A percentile compares a stretch with the other conserved stretches of the same genome.
phyloP scores from a whole-genome alignment of 768 basidiomycete genomes.

The Butyriboletus loyo region DNA sequence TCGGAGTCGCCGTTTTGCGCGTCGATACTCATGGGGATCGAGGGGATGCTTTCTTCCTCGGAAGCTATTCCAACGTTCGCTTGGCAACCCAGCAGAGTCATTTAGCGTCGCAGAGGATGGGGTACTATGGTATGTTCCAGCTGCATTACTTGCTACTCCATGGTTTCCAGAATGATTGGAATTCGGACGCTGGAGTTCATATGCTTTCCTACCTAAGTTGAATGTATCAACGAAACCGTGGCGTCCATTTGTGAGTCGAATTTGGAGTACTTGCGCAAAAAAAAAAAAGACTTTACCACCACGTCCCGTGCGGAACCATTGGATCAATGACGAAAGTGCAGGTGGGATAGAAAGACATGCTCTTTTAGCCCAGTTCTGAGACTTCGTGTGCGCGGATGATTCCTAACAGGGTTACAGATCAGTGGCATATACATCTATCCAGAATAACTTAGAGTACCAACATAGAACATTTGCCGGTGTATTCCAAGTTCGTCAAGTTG shows the following conservation, averaged over 20 bases:
- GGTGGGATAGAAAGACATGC: slow-evolving; percentile 1
- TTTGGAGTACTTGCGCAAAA: neutral
- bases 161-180: neutral
- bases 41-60: slow-evolving; percentile 17
- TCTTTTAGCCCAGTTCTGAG: slow-evolving; percentile 14
- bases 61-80: neutral
- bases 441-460: slow-evolving; percentile 31
- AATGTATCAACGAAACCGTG: neutral
- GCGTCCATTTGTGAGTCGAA: neutral
- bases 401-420: slow-evolving; percentile 11
- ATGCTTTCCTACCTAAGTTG: neutral
- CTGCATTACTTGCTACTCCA: neutral
- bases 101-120: neutral
- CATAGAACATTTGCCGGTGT: slow-evolving; percentile 61
- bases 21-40: slow-evolving; percentile 76
- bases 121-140: neutral
- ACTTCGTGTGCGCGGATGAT: slow-evolving; percentile 2
- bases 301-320: neutral
- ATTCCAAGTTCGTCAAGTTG: slow-evolving; percentile 76
- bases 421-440: neutral
- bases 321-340: slow-evolving; percentile 3
- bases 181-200: neutral
- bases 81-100: neutral
- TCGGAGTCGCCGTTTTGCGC: slow-evolving; percentile 83
- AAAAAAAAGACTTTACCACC: slow-evolving; percentile 5